These are phyloP conservation scores for Sclerotinia nivalis DNA, from an alignment of 2,329 filamentous ascomycete genomes.

Conservation along the genomic window DNA sequence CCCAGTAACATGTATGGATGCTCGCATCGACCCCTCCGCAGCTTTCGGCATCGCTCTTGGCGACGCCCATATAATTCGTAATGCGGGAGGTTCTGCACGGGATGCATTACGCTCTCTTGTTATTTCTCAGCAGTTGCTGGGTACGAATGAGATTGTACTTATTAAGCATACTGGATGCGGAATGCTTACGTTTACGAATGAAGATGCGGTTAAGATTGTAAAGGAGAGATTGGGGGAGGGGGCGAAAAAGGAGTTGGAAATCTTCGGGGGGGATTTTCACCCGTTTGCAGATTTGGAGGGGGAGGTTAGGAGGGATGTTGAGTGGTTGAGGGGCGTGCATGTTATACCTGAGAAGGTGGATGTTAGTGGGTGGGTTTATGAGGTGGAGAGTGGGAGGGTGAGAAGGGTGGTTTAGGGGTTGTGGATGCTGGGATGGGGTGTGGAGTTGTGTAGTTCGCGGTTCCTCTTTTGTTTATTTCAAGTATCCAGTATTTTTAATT, in stretches of 20 bases:
- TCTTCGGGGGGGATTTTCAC: constrained; percentile 34
- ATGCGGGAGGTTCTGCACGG: constrained; percentile 65
- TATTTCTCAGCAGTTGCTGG: constrained; percentile 77
- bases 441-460: not conserved
- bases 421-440: not conserved
- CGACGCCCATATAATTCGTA: constrained; percentile 77
- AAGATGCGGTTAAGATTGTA: constrained; percentile 56
- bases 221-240: constrained; percentile 55
- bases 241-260: constrained; percentile 44
- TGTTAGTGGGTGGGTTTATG: constrained; percentile 75
- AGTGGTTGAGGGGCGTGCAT: constrained; percentile 58
- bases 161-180: constrained; percentile 61
- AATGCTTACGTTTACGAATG: constrained; percentile 68
- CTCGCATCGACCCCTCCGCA: constrained; percentile 66
- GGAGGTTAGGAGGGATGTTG: constrained; percentile 67
- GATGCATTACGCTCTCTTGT: constrained; percentile 74
- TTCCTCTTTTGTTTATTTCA: not conserved
- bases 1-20: constrained; percentile 78
- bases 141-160: constrained; percentile 69
- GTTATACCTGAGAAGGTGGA: constrained; percentile 60
- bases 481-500: not conserved
- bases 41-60: constrained; percentile 72
- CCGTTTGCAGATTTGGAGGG: constrained; percentile 61
- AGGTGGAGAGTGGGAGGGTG: constrained; percentile 70
- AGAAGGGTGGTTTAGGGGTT: constrained; percentile 48